Evolutionary conservation across 345 rosid species (phyloP).

Genomic region (Bretschneidera sinensis): DNA sequence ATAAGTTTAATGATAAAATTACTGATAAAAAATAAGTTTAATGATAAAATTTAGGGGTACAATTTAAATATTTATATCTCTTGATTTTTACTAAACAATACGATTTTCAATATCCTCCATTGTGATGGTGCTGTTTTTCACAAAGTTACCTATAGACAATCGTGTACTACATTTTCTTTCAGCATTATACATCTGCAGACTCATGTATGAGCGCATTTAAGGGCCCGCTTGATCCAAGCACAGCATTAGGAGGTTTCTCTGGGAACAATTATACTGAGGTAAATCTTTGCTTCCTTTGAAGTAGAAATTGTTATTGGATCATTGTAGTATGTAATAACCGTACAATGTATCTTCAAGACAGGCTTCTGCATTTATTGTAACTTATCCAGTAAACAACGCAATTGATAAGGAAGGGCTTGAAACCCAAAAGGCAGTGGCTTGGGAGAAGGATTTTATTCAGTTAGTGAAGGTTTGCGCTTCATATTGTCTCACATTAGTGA

Average conservation of each 20-base stretch:
- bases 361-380: constrained; percentile 92
- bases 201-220: constrained; percentile 90
- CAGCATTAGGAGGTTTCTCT: constrained; percentile 86
- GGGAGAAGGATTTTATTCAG: constrained; percentile 96
- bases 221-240: constrained; percentile 95
- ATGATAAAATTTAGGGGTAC: too few species aligned
- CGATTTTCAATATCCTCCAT: too few species aligned
- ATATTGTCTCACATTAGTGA: constrained; percentile 2
- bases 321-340: constrained; percentile 19
- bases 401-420: constrained; percentile 57
- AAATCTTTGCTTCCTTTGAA: constrained; percentile 19
- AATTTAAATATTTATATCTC: too few species aligned
- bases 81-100: too few species aligned
- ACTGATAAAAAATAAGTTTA: too few species aligned
- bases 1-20: too few species aligned
- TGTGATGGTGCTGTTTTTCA: too few species aligned
- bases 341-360: constrained; percentile 44
- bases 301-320: constrained; percentile 3
- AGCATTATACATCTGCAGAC: constrained; percentile 92
- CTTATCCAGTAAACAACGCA: constrained; percentile 90
- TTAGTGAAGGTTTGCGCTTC: constrained; percentile 63
- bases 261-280: constrained; percentile 91
- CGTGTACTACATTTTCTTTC: constrained; percentile 22
- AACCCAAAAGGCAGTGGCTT: constrained; percentile 69
- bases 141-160: constrained; percentile 13